phyloP scores from a whole-genome alignment of 805 yeast species.

The Nakazawaea peltata region DNA sequence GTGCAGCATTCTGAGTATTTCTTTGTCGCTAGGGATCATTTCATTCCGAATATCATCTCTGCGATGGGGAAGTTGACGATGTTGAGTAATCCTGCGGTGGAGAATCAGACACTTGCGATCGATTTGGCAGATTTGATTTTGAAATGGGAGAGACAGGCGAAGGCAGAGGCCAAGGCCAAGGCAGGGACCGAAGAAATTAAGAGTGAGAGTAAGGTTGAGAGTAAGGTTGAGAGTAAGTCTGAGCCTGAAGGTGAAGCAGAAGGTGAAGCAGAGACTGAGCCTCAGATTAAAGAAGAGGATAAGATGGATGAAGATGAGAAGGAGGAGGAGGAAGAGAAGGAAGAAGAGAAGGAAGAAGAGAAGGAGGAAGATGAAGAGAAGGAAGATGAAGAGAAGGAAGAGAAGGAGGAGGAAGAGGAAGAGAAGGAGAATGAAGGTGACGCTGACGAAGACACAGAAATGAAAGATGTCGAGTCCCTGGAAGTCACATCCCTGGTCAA shows the following conservation, averaged over 20 bases:
- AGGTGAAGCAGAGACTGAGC: slow-evolving; percentile 5
- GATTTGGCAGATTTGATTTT: slow-evolving; percentile 82
- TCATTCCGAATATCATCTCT: slow-evolving; percentile 78
- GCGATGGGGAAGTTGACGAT: slow-evolving; percentile 89
- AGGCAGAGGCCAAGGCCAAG: slow-evolving; percentile 14
- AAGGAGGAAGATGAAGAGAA: slow-evolving; percentile 10
- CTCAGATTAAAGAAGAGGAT: slow-evolving; percentile 3
- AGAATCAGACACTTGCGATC: slow-evolving; percentile 78
- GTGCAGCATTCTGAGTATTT: slow-evolving; percentile 81
- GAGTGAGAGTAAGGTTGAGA: too few relatives aligned
- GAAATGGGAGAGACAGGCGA: slow-evolving; percentile 70
- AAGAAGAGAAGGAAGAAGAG: slow-evolving; percentile 5
- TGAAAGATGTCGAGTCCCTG: slow-evolving; percentile 8
- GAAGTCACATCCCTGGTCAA: slow-evolving; percentile 5
- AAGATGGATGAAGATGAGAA: slow-evolving; percentile 10
- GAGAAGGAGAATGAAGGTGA: slow-evolving; percentile 7
- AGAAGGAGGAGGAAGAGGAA: slow-evolving; percentile 6
- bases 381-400: slow-evolving; percentile 1
- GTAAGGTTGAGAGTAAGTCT: slow-evolving; percentile 4
- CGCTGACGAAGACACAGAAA: slow-evolving; percentile 2
- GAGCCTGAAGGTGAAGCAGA: slow-evolving; percentile 1
- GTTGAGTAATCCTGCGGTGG: slow-evolving; percentile 66
- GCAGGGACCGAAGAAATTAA: too few relatives aligned
- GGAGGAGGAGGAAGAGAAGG: slow-evolving; percentile 5
- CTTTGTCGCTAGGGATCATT: slow-evolving; percentile 80